Conservation (phyloP, 164 flowering plant genomes). For the Dillenia suffruticosa region DNA sequence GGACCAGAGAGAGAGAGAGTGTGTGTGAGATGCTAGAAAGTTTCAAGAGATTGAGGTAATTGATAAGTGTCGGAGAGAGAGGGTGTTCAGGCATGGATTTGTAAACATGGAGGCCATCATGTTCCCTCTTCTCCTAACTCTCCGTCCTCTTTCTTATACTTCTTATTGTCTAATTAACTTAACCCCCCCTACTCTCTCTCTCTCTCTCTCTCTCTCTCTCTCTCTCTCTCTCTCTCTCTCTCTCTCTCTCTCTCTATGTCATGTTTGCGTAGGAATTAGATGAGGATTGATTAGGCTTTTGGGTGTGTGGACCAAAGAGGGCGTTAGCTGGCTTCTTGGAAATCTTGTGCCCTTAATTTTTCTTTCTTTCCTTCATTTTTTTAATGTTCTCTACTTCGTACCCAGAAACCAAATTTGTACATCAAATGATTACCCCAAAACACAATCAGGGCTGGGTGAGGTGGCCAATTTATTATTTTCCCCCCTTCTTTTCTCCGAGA, state of each 20-base stretch:
- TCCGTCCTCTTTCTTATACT: constrained; percentile 10
- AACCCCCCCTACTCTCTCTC: neutral
- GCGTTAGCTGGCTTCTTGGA: constrained; percentile 27
- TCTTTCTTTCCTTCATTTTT: neutral
- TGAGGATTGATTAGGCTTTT: constrained; percentile 12
- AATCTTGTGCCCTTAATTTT: constrained; percentile 13
- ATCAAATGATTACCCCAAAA: no score
- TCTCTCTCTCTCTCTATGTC: constrained; percentile 5
- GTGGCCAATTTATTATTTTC: no score
- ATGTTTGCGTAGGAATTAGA: constrained; percentile 4
- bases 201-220: neutral
- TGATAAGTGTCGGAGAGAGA: constrained; percentile 13
- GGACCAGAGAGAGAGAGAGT: neutral
- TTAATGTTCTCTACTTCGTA: no score
- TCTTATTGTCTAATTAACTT: constrained; percentile 23
- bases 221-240: constrained; percentile 1
- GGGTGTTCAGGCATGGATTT: constrained; percentile 37
- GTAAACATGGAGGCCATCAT: constrained; percentile 71
- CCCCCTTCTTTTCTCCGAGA: no score
- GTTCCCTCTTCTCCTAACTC: constrained; percentile 54
- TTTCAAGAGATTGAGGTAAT: constrained; percentile 25
- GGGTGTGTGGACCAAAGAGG: constrained; percentile 8
- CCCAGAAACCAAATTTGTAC: no score
- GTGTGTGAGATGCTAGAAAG: constrained; percentile 9
- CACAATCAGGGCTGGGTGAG: no score